A percentile compares a stretch with the other conserved stretches of the same genome.
Evolutionary conservation across 2,329 filamentous ascomycete species (phyloP).

Genomic region (Bisporella sp.): DNA sequence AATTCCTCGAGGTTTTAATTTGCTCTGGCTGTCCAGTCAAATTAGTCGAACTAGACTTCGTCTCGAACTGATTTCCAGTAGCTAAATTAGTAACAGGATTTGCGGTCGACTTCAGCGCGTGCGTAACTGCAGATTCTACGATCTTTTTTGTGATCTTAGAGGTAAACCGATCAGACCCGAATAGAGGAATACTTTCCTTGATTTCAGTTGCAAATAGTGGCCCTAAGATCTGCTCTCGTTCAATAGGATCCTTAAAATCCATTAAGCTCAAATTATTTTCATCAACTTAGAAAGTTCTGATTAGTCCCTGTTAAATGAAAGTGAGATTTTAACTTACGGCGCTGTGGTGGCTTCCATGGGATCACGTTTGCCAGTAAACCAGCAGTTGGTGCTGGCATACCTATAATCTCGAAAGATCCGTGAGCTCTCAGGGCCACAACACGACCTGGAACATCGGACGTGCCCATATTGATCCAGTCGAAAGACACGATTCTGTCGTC

Average conservation of each 20-base stretch:
- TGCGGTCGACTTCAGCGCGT: slow-evolving; percentile 13
- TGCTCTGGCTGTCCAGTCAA: slow-evolving; percentile 8
- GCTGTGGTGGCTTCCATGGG: slow-evolving; percentile 53
- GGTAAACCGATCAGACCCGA: slow-evolving; percentile 45
- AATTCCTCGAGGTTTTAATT: slow-evolving; percentile 1
- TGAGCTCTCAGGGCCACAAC: slow-evolving; percentile 53
- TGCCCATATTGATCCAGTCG: slow-evolving; percentile 57
- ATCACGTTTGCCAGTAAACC: slow-evolving; percentile 53
- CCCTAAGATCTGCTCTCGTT: slow-evolving; percentile 45
- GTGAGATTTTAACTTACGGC: slow-evolving; percentile 23
- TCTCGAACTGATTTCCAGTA: slow-evolving; percentile 3
- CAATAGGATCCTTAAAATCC: slow-evolving; percentile 46
- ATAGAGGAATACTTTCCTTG: slow-evolving; percentile 47
- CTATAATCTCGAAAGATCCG: slow-evolving; percentile 54
- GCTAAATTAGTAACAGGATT: slow-evolving; percentile 18
- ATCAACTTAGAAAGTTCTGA: slow-evolving; percentile 32
- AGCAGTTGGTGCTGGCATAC: slow-evolving; percentile 51
- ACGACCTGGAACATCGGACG: slow-evolving; percentile 48
- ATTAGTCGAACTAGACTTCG: neutral
- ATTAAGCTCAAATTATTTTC: slow-evolving; percentile 48
- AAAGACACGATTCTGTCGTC: slow-evolving; percentile 58
- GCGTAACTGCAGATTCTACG: slow-evolving; percentile 24
- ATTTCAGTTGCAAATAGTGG: slow-evolving; percentile 47
- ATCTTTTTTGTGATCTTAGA: slow-evolving; percentile 4
- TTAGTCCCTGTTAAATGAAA: slow-evolving; percentile 20